Conservation (phyloP, 371 early-diverging fungal species). For the Rhizopus sp. region DNA sequence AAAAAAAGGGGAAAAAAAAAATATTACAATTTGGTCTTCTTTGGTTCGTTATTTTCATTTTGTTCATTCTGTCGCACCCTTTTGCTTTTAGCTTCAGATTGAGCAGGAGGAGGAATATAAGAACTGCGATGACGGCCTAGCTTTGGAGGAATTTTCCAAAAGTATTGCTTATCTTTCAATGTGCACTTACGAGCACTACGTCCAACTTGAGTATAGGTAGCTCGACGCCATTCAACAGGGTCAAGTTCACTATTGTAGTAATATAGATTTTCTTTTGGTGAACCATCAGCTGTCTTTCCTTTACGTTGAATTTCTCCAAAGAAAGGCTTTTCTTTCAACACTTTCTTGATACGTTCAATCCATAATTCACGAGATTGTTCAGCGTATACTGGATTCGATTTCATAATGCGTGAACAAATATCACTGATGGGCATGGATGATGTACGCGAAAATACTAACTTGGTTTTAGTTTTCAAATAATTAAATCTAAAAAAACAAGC, state of each 20-base stretch:
- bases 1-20: constrained; percentile 5
- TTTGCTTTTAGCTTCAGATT: constrained; percentile 13
- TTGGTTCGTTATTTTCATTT: constrained; percentile 7
- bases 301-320: constrained; percentile 65
- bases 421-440: constrained; percentile 55
- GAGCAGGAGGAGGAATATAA: constrained; percentile 52
- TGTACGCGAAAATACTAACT: constrained; percentile 45
- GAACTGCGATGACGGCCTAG: constrained; percentile 52
- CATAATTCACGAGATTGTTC: constrained; percentile 36
- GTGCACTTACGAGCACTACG: constrained; percentile 69
- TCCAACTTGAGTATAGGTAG: constrained; percentile 56
- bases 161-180: constrained; percentile 67
- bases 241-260: constrained; percentile 64
- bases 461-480: background rate
- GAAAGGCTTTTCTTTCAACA: constrained; percentile 42
- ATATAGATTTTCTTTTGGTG: constrained; percentile 61
- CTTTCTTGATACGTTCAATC: constrained; percentile 37
- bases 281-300: constrained; percentile 67
- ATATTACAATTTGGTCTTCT: constrained; percentile 15
- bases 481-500: background rate
- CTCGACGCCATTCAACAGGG: constrained; percentile 57
- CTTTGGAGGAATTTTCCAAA: constrained; percentile 69
- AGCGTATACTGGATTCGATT: constrained; percentile 37
- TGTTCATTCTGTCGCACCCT: background rate
- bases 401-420: constrained; percentile 50